Base-by-base conservation (phyloP, 176 grass and related monocot genomes). In the Hordeum marinum region DNA sequence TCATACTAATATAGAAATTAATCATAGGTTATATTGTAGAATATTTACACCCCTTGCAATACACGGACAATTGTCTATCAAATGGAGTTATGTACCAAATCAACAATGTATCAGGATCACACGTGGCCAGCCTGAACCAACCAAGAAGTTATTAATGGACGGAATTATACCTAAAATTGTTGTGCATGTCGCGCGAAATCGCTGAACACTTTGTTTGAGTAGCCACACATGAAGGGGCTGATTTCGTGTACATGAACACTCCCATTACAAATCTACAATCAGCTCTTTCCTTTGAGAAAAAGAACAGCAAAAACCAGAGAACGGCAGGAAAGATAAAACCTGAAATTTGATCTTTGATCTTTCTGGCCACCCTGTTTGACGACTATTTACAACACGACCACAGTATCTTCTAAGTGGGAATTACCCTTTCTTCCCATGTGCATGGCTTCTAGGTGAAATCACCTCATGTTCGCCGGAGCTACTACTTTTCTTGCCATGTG, bases 341-440 rank as follows among this genome's bases (percentile, higher is more conserved):
- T 26, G 7, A 86, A 90, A 90, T 52, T 39, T 90, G 46, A 90
- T 90, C 75, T 52, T 39, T 90, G 46, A 90, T 90, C 75, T 80
- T 76, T 84, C 85, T 69, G 80, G 85, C 80, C 50, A 70, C 18
- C 75, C 50, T 55, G 71, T 74, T 74, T 50, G 71, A 74, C 25
- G 46, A 84, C 68, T 84, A 42, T 50, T 27, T 39, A 69, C 75
- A 87, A 70, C 65, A 68, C 10, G n/a, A 34, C 61, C 55, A 45
- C 6, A 40, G 41, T 17, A 60, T 26, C 21, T 62, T 46, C 15
- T 3, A 31, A 37, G 20, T 48, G 21, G 6, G 25, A 58, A 40
- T 84, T 46, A 88, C 5, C 82, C 73, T 42, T 85, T 93, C 82
- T 85, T 90, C 39, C 46, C 82, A 79, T 87, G 78, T 39, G 66